Evolutionary conservation across 345 rosid species (phyloP), one percentile per base, ranked within the genome.

Genomic region (Angophora floribunda): DNA sequence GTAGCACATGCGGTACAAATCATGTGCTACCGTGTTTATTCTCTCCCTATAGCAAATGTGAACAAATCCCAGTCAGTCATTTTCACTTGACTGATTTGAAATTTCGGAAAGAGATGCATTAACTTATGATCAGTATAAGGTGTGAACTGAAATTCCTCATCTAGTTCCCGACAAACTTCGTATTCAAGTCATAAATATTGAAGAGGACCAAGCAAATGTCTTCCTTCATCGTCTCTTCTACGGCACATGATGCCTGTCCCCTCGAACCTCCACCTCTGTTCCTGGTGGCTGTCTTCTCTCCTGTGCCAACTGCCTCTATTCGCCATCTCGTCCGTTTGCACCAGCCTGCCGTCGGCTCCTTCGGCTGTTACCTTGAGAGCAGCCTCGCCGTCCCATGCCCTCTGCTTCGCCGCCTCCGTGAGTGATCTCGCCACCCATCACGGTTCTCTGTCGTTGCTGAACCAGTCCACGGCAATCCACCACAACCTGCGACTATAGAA

Each of bases 301-400:
- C 67, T 61, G 26, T 61, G 16, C 67, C 7, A 26, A 50, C 4
- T 50, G 51, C 51, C 51, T 50, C 51, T 1, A 61, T 5, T 61
- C 32, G 32, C 67, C 32, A 24, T 61, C 67, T 28, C 67, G 2
- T 28, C 67, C 67, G 30, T 61, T 61, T 61, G 67, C 67, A 61
- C 2, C 13, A 15, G 32, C 32, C 16, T 7, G 32, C 67, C 67
- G 7, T 61, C 6, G 30, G 3, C 67, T 5, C 67, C 32, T 61
- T 61, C 4, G 0, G 67, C 32, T 15, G 0, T 61, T 1, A 5
- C 67, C 67, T 0, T 6, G 32, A 61, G 3, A 61, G 67, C 30
- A 28, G 67, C 67, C 32, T 61, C 67, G 2, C 16, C 32, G 32
- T 6, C 4, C 67, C 67, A 28, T 28, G 32, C 67, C 26, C 67